A percentile compares a stretch with the other conserved stretches of the same genome.
phyloP scores from a whole-genome alignment of 2,329 filamentous ascomycete genomes.

The Sarocladium brachiariae region DNA sequence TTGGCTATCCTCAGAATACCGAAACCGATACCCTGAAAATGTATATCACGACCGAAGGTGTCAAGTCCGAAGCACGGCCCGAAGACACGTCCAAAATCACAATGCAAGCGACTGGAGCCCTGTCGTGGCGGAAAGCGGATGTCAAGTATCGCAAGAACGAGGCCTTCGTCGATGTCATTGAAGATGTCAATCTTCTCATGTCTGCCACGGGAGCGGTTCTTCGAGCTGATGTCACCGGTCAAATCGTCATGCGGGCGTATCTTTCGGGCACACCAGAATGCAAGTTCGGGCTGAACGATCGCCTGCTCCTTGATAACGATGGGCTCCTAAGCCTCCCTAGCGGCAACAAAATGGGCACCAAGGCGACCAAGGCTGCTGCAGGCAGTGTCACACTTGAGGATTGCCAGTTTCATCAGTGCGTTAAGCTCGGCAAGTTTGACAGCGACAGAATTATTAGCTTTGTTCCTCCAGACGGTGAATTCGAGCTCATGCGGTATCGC shows the following conservation, averaged over 20 bases:
- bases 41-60: conserved; percentile 99
- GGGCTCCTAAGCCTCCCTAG: conserved; percentile 58
- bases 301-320: conserved; percentile 79
- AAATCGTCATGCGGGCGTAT: conserved; percentile 98
- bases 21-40: conserved; percentile 98
- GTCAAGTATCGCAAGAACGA: conserved; percentile 99
- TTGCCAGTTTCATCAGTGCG: conserved; percentile 98
- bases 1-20: conserved; percentile 97
- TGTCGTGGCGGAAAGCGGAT: conserved; percentile 94
- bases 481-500: conserved; percentile 97
- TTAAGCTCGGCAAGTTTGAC: conserved; percentile 95
- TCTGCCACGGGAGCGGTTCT: conserved; percentile 94
- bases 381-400: conserved; percentile 95
- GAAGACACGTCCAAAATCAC: conserved; percentile 97
- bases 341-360: conserved; percentile 72
- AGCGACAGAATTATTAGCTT: conserved; percentile 95
- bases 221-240: conserved; percentile 90
- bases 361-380: conserved; percentile 90
- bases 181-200: conserved; percentile 98
- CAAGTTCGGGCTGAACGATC: conserved; percentile 97
- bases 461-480: conserved; percentile 93
- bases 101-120: conserved; percentile 95
- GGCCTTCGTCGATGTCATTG: conserved; percentile 97
- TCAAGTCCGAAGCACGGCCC: conserved; percentile 80
- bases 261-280: conserved; percentile 94